These are phyloP conservation scores for Mycena pura DNA, from an alignment of 768 basidiomycete genomes.

Conservation along the genomic window DNA sequence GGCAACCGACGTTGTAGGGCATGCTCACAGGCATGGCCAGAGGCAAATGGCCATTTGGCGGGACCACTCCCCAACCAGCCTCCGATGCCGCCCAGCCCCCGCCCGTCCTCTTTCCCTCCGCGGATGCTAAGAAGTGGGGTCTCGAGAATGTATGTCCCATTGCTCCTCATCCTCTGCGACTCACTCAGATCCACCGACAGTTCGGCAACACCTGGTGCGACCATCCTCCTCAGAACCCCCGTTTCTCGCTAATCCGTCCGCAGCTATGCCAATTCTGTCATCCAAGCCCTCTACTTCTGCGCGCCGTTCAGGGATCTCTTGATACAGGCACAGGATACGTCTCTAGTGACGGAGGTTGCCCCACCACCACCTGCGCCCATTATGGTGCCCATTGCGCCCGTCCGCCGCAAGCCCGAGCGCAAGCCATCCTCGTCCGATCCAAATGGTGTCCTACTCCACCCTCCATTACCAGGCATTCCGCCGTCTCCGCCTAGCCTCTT, in stretches of 20 bases:
- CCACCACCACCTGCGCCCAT: conserved; percentile 31
- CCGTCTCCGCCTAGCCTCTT: conserved; percentile 78
- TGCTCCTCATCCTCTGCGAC: not conserved
- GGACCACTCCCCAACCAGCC: conserved; percentile 27
- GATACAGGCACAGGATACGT: conserved; percentile 67
- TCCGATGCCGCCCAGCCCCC: conserved; percentile 35
- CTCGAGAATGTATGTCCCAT: conserved; percentile 85
- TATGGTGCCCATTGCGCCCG: conserved; percentile 43
- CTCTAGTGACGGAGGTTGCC: conserved; percentile 42
- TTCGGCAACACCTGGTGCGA: conserved; percentile 97
- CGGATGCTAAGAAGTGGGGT: conserved; percentile 92
- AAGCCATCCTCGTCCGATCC: conserved; percentile 42
- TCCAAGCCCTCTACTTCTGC: conserved; percentile 97
- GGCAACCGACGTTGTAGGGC: conserved; percentile 14
- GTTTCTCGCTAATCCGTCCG: conserved; percentile 28
- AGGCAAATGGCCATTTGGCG: conserved; percentile 47
- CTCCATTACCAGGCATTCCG: conserved; percentile 46
- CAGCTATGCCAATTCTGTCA: conserved; percentile 98
- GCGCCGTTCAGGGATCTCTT: conserved; percentile 91
- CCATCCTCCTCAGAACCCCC: not conserved
- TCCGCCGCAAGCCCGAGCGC: conserved; percentile 66
- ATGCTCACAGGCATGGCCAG: conserved; percentile 32
- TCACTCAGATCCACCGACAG: conserved; percentile 45
- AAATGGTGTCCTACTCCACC: conserved; percentile 23
- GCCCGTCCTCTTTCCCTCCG: conserved; percentile 48